Evolutionary conservation across 805 yeast species (phyloP), one percentile per base, ranked within the genome.

Genomic region (Saccharomyces mikatae): DNA sequence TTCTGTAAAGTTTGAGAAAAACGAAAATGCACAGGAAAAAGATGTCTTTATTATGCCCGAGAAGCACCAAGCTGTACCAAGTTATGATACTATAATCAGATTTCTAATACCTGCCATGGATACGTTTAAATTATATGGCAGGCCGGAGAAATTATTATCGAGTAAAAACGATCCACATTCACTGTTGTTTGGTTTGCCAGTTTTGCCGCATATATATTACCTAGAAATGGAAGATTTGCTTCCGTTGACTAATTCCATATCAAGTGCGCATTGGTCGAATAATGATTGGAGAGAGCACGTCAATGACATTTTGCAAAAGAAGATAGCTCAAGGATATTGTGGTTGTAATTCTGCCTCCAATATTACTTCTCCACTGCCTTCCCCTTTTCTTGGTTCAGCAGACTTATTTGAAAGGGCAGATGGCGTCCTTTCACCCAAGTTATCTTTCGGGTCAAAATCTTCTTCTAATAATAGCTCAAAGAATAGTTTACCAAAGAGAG

Each of bases 301-400:
- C 55, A 84, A 83, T 63, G 80, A 78, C 28, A 63, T 84, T 11
- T 65, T 87, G 50, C 78, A 77, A 46, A 65, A 75, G 17, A 86
- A 84, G 62, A 62, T 84, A 52, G 58, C 74, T 8, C 66, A 74
- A n/a, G 85, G 92, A 6, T 87, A 86, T 65, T 80, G 80, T 24
- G 94, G 95, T 5, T 84, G 89, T 69, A 92, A 92, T n/a, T 80
- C 86, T 30, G 67, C 77, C 14, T 77, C 83, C 53, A 88, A 88
- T 13, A 64, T 83, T 22, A 75, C 75, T 3, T 87, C 87, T 32
- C 87, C 87, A 0, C 64, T 83, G 2, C 74, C 68, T 49, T 78
- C 85, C 1, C 80, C 84, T 47, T 77, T 73, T 0, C 60, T 75
- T 3, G 67, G 68, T 14, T 66, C 76, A 2, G 60, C 56, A 36